Evolutionary conservation across 768 basidiomycete species (phyloP).

Genomic region (Amanita phalloides): DNA sequence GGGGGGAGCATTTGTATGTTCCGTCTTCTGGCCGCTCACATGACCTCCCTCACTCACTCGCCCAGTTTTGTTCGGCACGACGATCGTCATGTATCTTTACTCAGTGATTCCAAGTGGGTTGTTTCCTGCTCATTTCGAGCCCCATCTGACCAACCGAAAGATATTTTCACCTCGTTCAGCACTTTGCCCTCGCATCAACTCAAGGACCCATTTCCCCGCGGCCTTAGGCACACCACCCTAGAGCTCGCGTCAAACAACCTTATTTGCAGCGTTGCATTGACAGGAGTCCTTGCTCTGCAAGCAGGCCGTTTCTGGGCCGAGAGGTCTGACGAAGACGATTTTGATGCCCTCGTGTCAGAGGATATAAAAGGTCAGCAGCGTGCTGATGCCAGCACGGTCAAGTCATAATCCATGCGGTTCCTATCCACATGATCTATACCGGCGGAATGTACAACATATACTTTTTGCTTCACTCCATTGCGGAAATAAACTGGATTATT

Average conservation of each 20-base stretch:
- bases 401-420: conserved; percentile 8
- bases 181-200: conserved; percentile 41
- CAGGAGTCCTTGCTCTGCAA: conserved; percentile 77
- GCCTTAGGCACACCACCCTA: conserved; percentile 53
- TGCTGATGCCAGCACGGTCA: conserved; percentile 23
- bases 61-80: conserved; percentile 65
- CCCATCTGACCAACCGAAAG: conserved; percentile 21
- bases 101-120: conserved; percentile 73
- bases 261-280: conserved; percentile 79
- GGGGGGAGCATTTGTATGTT: conserved; percentile 78
- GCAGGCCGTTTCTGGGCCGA: conserved; percentile 84
- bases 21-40: neutral
- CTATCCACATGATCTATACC: conserved; percentile 2
- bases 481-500: neutral
- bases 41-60: neutral
- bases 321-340: conserved; percentile 51
- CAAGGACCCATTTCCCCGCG: conserved; percentile 50
- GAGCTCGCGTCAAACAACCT: conserved; percentile 79
- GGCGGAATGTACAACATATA: conserved; percentile 8
- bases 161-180: conserved; percentile 47
- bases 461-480: neutral
- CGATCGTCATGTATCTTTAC: conserved; percentile 61
- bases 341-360: conserved; percentile 25
- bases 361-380: conserved; percentile 13
- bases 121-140: neutral